Percentiles rank a stretch among this genome's conserved stretches.
Conservation (phyloP, 2,329 filamentous ascomycete genomes). For the Epichloe glyceriae region DNA sequence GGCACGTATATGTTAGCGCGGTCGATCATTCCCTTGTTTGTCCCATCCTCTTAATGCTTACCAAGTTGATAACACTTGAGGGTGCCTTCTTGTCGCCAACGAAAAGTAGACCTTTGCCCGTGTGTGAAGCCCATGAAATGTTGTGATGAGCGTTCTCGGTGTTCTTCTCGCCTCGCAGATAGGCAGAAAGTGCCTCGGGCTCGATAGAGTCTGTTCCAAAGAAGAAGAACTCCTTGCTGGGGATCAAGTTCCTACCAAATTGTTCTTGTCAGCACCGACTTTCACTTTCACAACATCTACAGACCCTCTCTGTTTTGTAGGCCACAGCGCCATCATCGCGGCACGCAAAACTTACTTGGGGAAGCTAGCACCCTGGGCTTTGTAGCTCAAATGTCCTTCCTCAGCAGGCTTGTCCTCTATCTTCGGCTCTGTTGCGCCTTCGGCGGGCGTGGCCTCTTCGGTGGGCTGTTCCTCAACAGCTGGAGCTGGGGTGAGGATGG, state of each 20-base stretch:
- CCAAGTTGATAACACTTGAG: constrained; percentile 71
- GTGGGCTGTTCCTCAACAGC: constrained; percentile 26
- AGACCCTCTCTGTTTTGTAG: background rate
- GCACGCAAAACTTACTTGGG: constrained; percentile 60
- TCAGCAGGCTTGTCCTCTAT: constrained; percentile 47
- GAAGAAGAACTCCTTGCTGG: constrained; percentile 90
- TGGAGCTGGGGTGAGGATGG: constrained; percentile 23
- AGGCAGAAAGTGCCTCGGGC: constrained; percentile 58
- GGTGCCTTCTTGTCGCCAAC: constrained; percentile 76
- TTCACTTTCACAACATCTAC: background rate
- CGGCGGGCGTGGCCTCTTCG: constrained; percentile 24
- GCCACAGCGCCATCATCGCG: background rate
- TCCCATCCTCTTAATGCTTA: constrained; percentile 31
- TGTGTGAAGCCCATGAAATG: constrained; percentile 82
- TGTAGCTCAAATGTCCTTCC: constrained; percentile 80
- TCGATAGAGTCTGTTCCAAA: constrained; percentile 64
- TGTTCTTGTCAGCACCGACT: constrained; percentile 9
- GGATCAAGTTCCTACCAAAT: constrained; percentile 60
- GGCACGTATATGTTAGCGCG: constrained; percentile 2
- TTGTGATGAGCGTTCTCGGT: constrained; percentile 61
- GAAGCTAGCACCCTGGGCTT: constrained; percentile 65
- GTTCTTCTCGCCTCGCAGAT: constrained; percentile 82
- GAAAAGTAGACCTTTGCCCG: constrained; percentile 90
- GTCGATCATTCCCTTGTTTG: background rate
- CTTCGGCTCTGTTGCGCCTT: constrained; percentile 25